A percentile compares a stretch with the other conserved stretches of the same genome.
Conservation (phyloP, 805 yeast species). For the Metschnikowia orientalis region DNA sequence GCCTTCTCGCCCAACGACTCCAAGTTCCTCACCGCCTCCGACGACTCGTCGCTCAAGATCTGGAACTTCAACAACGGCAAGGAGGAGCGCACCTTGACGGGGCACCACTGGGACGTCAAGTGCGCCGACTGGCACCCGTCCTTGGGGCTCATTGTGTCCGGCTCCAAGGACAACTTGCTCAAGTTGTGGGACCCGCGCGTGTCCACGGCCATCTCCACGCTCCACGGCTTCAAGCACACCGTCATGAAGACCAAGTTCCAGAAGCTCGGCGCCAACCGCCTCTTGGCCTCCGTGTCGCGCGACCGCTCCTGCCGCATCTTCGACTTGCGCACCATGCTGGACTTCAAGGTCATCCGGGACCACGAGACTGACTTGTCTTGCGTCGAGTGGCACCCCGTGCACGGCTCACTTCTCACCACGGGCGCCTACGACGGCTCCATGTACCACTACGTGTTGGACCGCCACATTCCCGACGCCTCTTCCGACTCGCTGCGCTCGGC, state of each 20-base stretch:
- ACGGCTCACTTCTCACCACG: constrained; percentile 70
- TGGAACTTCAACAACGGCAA: constrained; percentile 91
- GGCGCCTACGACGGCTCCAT: constrained; percentile 90
- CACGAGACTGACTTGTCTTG: constrained; percentile 81
- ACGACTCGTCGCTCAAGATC: constrained; percentile 83
- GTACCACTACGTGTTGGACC: constrained; percentile 66
- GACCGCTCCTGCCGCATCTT: constrained; percentile 86
- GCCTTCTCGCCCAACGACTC: constrained; percentile 88
- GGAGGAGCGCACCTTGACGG: constrained; percentile 74
- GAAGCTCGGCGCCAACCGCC: constrained; percentile 65
- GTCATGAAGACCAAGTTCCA: constrained; percentile 85
- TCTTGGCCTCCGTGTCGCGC: constrained; percentile 81
- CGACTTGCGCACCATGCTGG: constrained; percentile 83
- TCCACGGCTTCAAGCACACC: constrained; percentile 92
- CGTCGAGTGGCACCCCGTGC: constrained; percentile 90
- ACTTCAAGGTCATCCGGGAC: constrained; percentile 66
- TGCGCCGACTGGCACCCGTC: constrained; percentile 95
- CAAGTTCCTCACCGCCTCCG: constrained; percentile 90
- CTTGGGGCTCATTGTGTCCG: constrained; percentile 81
- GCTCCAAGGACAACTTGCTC: constrained; percentile 90
- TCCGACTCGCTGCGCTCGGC: constrained; percentile 16
- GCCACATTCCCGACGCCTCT: constrained; percentile 36
- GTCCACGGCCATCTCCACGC: constrained; percentile 66
- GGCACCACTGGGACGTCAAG: constrained; percentile 99
- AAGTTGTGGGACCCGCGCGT: constrained; percentile 96